These are phyloP conservation scores for Aspergillus fijiensis DNA, from an alignment of 2,329 filamentous ascomycete species.

Conservation along the genomic window DNA sequence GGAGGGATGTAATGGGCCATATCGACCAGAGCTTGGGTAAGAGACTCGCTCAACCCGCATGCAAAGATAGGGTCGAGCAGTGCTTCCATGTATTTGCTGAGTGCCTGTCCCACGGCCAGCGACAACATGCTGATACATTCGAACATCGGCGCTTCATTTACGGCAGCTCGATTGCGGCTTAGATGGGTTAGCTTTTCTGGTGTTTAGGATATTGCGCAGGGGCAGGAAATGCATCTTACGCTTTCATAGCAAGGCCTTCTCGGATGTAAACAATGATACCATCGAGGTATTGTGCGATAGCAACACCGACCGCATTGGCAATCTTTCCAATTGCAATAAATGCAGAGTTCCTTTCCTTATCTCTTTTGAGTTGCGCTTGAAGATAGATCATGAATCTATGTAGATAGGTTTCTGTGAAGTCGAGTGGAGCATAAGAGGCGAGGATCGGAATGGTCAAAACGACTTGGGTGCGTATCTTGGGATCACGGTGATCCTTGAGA, in stretches of 20 bases:
- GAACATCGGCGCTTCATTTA: slow-evolving; percentile 75
- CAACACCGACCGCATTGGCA: slow-evolving; percentile 91
- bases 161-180: slow-evolving; percentile 55
- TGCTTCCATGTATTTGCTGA: slow-evolving; percentile 98
- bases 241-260: slow-evolving; percentile 82
- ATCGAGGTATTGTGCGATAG: slow-evolving; percentile 92
- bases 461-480: slow-evolving; percentile 83
- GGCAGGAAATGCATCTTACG: slow-evolving; percentile 43
- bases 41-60: slow-evolving; percentile 87
- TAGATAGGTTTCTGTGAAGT: slow-evolving; percentile 83
- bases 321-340: slow-evolving; percentile 96
- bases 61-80: slow-evolving; percentile 94
- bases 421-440: slow-evolving; percentile 85
- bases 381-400: slow-evolving; percentile 98
- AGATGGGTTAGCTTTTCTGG: slow-evolving; percentile 29
- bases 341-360: slow-evolving; percentile 89
- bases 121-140: slow-evolving; percentile 97
- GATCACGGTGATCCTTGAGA: slow-evolving; percentile 89
- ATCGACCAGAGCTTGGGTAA: slow-evolving; percentile 93
- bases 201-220: not conserved
- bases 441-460: slow-evolving; percentile 89
- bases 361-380: slow-evolving; percentile 88
- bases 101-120: slow-evolving; percentile 88
- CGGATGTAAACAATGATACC: slow-evolving; percentile 90
- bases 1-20: slow-evolving; percentile 99